Percentiles rank a stretch among this genome's conserved stretches.
Evolutionary conservation across 169 alveolate species (phyloP).

Genomic region (Cryptosporidium sp.): DNA sequence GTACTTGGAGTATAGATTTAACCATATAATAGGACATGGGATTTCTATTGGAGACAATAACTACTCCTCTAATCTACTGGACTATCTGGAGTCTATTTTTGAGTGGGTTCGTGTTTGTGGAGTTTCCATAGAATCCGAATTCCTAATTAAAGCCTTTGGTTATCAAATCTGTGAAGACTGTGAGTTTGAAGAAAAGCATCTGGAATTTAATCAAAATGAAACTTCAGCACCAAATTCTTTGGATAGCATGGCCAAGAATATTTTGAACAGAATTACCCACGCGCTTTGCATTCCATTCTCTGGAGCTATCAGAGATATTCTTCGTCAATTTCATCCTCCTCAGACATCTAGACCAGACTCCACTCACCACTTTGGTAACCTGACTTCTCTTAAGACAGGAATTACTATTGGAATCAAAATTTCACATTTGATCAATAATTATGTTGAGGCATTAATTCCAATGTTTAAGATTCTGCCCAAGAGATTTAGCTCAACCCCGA

Average conservation of each 20-base stretch:
- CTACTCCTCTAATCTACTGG: slow-evolving; percentile 22
- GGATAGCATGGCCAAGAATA: slow-evolving; percentile 16
- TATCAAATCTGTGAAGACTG: slow-evolving; percentile 24
- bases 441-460: slow-evolving; percentile 21
- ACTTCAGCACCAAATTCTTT: background rate
- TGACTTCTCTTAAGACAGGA: slow-evolving; percentile 50
- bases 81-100: slow-evolving; percentile 44
- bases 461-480: slow-evolving; percentile 42
- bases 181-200: slow-evolving; percentile 26
- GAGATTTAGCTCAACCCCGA: background rate
- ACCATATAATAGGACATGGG: slow-evolving; percentile 45
- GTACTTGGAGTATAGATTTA: slow-evolving; percentile 64
- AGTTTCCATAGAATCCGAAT: slow-evolving; percentile 39
- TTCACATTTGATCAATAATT: slow-evolving; percentile 58
- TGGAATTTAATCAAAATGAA: background rate
- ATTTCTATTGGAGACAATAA: slow-evolving; percentile 17
- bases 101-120: slow-evolving; percentile 72
- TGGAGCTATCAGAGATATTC: slow-evolving; percentile 54
- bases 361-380: slow-evolving; percentile 46
- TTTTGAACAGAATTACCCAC: slow-evolving; percentile 29
- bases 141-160: slow-evolving; percentile 13
- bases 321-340: slow-evolving; percentile 67
- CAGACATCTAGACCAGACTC: slow-evolving; percentile 62
- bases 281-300: slow-evolving; percentile 54
- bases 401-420: slow-evolving; percentile 64